Conservation (phyloP, 352 stramenopile genomes). For the Globisporangium cederbergense region DNA sequence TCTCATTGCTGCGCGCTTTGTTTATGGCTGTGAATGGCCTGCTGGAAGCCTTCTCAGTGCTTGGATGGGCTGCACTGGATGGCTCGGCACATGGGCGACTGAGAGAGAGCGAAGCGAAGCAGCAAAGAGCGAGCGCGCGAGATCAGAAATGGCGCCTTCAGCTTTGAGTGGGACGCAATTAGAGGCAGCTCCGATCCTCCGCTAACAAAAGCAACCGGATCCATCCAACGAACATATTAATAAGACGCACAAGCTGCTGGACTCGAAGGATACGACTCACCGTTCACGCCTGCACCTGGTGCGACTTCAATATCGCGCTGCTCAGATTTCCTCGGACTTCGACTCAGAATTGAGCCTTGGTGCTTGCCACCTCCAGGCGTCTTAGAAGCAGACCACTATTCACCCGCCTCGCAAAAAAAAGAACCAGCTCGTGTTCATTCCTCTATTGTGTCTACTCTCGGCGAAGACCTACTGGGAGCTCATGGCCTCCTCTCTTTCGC, state of each 20-base stretch:
- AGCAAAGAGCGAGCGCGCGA: neutral
- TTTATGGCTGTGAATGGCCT: neutral
- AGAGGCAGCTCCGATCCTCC: neutral
- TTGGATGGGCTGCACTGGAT: neutral
- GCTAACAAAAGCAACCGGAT: neutral
- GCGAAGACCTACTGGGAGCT: neutral
- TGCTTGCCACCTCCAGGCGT: too few species aligned
- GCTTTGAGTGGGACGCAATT: neutral
- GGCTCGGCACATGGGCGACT: slow-evolving; percentile 4
- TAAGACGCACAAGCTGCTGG: neutral
- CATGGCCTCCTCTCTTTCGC: neutral
- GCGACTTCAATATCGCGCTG: too few species aligned
- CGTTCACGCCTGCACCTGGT: too few species aligned
- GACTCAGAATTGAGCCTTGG: too few species aligned
- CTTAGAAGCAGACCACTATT: too few species aligned
- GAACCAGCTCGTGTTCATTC: neutral
- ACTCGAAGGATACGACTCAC: too few species aligned
- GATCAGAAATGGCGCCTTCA: neutral
- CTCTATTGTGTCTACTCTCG: slow-evolving; percentile 13
- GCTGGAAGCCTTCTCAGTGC: slow-evolving; percentile 3
- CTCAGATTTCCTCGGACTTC: neutral
- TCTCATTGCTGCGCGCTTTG: neutral
- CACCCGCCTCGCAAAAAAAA: too few species aligned
- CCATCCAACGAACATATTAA: neutral
- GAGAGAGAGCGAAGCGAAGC: neutral